These are phyloP conservation scores for Phytophthora meadii DNA, from an alignment of 352 stramenopile genomes.

Conservation along the genomic window DNA sequence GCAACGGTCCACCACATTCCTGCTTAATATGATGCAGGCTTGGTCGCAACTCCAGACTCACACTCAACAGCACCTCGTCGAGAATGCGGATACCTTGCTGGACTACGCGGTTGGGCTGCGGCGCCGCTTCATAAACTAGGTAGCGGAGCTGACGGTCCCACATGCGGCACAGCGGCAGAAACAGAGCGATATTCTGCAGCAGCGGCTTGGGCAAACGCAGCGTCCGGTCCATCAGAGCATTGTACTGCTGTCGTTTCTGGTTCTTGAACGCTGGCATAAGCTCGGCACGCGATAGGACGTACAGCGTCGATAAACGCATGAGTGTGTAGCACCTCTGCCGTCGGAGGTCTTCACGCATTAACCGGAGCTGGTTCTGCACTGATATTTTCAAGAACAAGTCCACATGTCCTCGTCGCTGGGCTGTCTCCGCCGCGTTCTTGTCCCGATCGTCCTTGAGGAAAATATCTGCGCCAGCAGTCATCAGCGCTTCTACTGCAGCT, in stretches of 20 bases:
- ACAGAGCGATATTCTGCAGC: conserved; percentile 80
- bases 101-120: conserved; percentile 81
- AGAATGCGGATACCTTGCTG: conserved; percentile 82
- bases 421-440: conserved; percentile 87
- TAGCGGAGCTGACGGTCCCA: conserved; percentile 87
- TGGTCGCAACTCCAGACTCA: conserved; percentile 68
- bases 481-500: conserved; percentile 75
- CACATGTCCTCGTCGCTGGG: conserved; percentile 80
- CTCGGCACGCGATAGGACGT: conserved; percentile 61
- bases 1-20: conserved; percentile 43
- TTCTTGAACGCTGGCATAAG: conserved; percentile 52
- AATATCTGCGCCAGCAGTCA: conserved; percentile 85
- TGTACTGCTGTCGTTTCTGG: conserved; percentile 49
- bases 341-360: conserved; percentile 82
- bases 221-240: conserved; percentile 69
- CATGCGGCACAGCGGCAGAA: conserved; percentile 73
- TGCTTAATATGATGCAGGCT: conserved; percentile 63
- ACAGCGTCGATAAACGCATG: conserved; percentile 80
- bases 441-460: conserved; percentile 89
- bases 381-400: conserved; percentile 89
- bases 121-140: conserved; percentile 73
- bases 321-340: conserved; percentile 72
- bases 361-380: conserved; percentile 80
- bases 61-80: conserved; percentile 82
- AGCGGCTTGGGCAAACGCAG: conserved; percentile 81